Conservation (phyloP, 164 flowering plant genomes). For the Tinospora cordifolia region DNA sequence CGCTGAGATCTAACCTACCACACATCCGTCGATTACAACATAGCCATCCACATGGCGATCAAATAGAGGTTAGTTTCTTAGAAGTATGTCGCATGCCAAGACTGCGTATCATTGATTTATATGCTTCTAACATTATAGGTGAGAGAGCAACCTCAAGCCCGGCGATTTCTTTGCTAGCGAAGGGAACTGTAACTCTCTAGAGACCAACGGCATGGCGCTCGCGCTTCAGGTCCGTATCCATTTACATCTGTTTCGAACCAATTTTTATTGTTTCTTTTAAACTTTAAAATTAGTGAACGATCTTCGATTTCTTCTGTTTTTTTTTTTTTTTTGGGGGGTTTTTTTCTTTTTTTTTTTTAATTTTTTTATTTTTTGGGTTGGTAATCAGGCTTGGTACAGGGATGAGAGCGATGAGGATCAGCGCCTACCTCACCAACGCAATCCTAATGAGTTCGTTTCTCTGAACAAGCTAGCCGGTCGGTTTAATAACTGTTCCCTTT, state of each 20-base stretch:
- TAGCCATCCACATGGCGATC: constrained; percentile 5
- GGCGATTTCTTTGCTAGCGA: too few species aligned
- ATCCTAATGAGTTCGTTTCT: constrained; percentile 52
- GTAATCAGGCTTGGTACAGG: constrained; percentile 96
- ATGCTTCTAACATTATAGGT: neutral
- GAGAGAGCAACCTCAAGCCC: neutral
- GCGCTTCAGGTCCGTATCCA: constrained; percentile 3
- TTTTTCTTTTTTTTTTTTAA: too few species aligned
- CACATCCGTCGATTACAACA: neutral
- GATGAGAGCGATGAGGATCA: constrained; percentile 63
- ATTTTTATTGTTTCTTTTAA: neutral
- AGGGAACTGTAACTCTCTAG: too few species aligned
- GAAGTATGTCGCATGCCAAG: neutral
- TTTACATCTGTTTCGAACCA: neutral
- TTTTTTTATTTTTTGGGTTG: too few species aligned
- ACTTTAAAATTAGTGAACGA: too few species aligned
- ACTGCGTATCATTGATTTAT: neutral
- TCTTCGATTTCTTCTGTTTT: neutral
- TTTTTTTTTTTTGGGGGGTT: neutral
- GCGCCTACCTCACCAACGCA: constrained; percentile 67
- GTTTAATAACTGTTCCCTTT: neutral
- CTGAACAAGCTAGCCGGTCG: constrained; percentile 51
- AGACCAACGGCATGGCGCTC: neutral
- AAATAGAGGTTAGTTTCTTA: neutral
- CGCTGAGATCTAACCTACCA: neutral